These are phyloP conservation scores for Spinellus fusiger DNA, from an alignment of 192 early-diverging fungal genomes.

Conservation along the genomic window DNA sequence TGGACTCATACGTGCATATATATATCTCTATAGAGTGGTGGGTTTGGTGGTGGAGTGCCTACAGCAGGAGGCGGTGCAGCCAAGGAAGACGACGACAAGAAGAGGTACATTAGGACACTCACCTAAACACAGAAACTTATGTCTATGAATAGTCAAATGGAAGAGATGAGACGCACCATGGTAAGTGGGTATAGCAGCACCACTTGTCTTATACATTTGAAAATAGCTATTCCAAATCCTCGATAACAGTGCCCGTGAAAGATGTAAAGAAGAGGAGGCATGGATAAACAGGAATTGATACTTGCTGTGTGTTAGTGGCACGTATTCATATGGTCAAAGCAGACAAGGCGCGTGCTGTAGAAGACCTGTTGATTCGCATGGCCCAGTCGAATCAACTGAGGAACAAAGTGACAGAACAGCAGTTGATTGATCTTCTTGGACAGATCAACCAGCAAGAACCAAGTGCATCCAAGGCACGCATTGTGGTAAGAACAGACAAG, in stretches of 20 bases:
- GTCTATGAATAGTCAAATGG: constrained; percentile 58
- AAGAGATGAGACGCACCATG: constrained; percentile 80
- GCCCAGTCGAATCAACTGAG: constrained; percentile 77
- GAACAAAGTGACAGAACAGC: constrained; percentile 74
- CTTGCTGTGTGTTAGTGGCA: constrained; percentile 49
- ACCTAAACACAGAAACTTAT: neutral
- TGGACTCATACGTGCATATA: no score
- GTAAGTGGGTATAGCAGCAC: constrained; percentile 24
- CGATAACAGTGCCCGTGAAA: constrained; percentile 72
- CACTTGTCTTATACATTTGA: neutral
- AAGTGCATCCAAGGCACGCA: constrained; percentile 53
- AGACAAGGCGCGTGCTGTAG: constrained; percentile 81
- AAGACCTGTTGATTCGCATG: constrained; percentile 90
- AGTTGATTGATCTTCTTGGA: constrained; percentile 81
- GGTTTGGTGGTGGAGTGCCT: constrained; percentile 37
- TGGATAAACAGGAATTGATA: neutral
- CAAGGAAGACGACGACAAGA: constrained; percentile 68
- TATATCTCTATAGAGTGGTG: no score
- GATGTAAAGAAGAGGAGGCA: constrained; percentile 45
- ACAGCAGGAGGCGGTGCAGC: constrained; percentile 29
- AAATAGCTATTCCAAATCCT: constrained; percentile 74
- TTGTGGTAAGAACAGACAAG: constrained; percentile 55
- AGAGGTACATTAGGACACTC: constrained; percentile 35
- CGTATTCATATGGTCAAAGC: constrained; percentile 88
- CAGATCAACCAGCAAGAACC: constrained; percentile 72